A percentile compares a stretch with the other conserved stretches of the same genome.
Conservation (phyloP, 352 stramenopile species). For the Globisporangium paroecandrum region DNA sequence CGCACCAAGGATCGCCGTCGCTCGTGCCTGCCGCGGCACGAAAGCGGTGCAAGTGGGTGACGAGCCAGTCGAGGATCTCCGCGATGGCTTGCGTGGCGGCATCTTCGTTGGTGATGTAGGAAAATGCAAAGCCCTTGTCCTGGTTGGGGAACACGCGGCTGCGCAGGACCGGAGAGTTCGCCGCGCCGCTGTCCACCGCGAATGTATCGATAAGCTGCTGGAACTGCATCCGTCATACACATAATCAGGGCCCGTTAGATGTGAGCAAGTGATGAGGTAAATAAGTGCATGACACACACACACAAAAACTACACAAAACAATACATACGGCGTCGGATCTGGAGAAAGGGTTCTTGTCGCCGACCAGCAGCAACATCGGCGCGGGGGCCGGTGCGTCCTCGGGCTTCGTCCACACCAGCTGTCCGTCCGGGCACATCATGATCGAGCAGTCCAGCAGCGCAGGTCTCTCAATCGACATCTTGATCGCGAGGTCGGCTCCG, state of each 20-base stretch:
- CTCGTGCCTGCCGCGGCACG: slow-evolving; percentile 68
- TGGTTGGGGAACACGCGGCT: slow-evolving; percentile 66
- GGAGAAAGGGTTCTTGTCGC: slow-evolving; percentile 61
- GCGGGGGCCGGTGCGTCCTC: slow-evolving; percentile 16
- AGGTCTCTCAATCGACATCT: slow-evolving; percentile 45
- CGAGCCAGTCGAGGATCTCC: slow-evolving; percentile 83
- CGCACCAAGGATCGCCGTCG: slow-evolving; percentile 68
- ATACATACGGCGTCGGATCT: slow-evolving; percentile 55
- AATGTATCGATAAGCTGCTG: slow-evolving; percentile 45
- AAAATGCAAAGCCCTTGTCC: slow-evolving; percentile 79
- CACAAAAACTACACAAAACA: slow-evolving; percentile 25
- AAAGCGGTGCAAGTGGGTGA: slow-evolving; percentile 82
- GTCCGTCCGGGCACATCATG: slow-evolving; percentile 65
- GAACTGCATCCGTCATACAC: slow-evolving; percentile 27
- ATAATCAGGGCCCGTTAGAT: background rate
- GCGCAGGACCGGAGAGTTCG: slow-evolving; percentile 24
- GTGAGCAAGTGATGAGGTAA: background rate
- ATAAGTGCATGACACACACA: slow-evolving; percentile 1
- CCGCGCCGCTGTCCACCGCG: slow-evolving; percentile 18
- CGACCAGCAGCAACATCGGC: slow-evolving; percentile 64
- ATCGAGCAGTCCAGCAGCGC: slow-evolving; percentile 58
- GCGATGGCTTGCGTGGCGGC: slow-evolving; percentile 81
- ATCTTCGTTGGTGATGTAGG: slow-evolving; percentile 88
- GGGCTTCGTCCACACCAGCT: slow-evolving; percentile 26
- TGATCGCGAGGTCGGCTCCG: slow-evolving; percentile 68